phyloP scores from a whole-genome alignment of 192 early-diverging fungal genomes.

The Umbelopsis vinacea region DNA sequence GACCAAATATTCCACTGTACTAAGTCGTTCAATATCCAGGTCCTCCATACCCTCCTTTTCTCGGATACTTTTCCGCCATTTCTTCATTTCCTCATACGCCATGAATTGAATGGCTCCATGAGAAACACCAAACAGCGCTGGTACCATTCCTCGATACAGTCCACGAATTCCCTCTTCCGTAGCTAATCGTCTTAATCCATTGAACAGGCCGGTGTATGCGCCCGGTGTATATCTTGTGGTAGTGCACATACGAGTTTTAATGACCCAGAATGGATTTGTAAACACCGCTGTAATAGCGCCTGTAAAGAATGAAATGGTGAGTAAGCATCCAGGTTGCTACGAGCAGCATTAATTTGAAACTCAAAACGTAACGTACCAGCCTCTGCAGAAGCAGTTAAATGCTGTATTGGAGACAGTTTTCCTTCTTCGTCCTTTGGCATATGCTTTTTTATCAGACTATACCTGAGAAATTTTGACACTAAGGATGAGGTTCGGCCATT shows the following conservation, averaged over 20 bases:
- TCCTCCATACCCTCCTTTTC: conserved; percentile 32
- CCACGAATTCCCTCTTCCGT: conserved; percentile 75
- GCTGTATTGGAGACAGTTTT: conserved; percentile 73
- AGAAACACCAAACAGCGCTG: conserved; percentile 90
- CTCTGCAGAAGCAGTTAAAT: conserved; percentile 77
- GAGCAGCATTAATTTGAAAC: too few relatives aligned
- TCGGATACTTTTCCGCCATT: conserved; percentile 53
- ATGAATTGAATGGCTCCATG: conserved; percentile 98
- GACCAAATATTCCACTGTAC: conserved; percentile 73
- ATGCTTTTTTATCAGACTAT: conserved; percentile 64
- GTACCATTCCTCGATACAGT: conserved; percentile 80
- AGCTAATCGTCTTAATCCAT: conserved; percentile 64
- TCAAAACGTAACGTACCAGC: conserved; percentile 54
- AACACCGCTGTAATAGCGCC: conserved; percentile 71
- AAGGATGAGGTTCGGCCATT: background rate
- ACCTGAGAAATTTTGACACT: conserved; percentile 40
- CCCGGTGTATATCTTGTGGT: conserved; percentile 58
- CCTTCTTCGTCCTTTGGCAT: conserved; percentile 59
- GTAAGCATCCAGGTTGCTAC: background rate
- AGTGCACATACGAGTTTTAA: conserved; percentile 84
- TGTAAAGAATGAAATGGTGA: conserved; percentile 11
- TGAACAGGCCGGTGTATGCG: conserved; percentile 67
- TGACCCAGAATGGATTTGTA: conserved; percentile 85
- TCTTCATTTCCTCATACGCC: conserved; percentile 98
- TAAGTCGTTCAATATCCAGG: conserved; percentile 36